Percentiles rank a stretch among this genome's conserved stretches.
These are phyloP conservation scores for Lachancea fermentati DNA, from an alignment of 805 yeast species.

Conservation along the genomic window DNA sequence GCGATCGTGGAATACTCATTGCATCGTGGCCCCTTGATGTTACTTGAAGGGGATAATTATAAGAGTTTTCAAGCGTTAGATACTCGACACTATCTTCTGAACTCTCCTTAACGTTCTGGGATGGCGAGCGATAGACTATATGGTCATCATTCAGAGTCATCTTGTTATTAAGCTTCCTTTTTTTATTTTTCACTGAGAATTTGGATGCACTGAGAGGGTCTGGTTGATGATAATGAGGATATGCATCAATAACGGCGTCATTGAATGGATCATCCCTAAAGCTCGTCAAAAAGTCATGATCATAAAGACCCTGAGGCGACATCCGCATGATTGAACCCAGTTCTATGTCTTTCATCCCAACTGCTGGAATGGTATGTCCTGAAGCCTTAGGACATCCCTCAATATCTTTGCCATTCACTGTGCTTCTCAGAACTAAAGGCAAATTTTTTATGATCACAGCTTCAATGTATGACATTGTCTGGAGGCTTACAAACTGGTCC, in stretches of 20 bases:
- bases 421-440: not conserved
- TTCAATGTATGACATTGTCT: conserved; percentile 9
- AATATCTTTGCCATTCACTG: not conserved
- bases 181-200: not conserved
- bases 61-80: conserved; percentile 1
- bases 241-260: conserved; percentile 1
- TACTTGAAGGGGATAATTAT: not conserved
- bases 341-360: conserved; percentile 9
- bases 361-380: not conserved
- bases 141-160: not conserved
- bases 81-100: conserved; percentile 1
- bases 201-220: not conserved
- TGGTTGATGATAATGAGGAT: not conserved
- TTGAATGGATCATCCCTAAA: conserved; percentile 4
- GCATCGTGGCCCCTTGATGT: not conserved
- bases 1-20: conserved; percentile 5
- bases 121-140: not conserved
- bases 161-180: conserved; percentile 4
- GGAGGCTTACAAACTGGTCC: not conserved
- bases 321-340: conserved; percentile 2
- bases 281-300: not conserved
- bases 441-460: conserved; percentile 4
- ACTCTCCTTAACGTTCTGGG: not conserved
- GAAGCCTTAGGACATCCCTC: not conserved
- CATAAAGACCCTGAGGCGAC: conserved; percentile 1